Conservation (phyloP, 2,329 filamentous ascomycete species). For the Neopestalotiopsis rosae region DNA sequence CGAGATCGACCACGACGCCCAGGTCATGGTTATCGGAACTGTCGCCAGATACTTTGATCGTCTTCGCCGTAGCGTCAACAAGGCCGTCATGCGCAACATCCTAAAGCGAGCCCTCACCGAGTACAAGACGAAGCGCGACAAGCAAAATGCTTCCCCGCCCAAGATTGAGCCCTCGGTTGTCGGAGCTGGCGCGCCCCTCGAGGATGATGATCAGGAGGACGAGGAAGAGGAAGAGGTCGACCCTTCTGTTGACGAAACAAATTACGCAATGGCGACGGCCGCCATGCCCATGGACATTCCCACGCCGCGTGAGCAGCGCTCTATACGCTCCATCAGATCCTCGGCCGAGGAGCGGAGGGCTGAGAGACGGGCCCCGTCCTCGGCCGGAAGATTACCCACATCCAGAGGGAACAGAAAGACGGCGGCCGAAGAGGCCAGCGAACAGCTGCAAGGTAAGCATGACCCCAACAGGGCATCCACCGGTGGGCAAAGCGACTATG, state of each 20-base stretch:
- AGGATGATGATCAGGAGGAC: constrained; percentile 5
- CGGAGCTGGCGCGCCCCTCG: background rate
- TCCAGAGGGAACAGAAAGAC: background rate
- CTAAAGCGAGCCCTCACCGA: constrained; percentile 39
- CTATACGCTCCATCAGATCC: background rate
- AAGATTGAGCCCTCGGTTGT: constrained; percentile 15
- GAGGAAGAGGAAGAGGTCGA: background rate
- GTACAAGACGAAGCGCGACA: constrained; percentile 25
- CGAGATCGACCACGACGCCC: constrained; percentile 41
- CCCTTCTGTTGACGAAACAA: background rate
- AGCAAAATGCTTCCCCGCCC: background rate
- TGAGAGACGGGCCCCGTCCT: background rate
- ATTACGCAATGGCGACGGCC: background rate
- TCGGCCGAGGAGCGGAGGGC: background rate
- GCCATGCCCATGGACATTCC: constrained; percentile 9
- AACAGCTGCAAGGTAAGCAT: background rate
- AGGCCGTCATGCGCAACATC: constrained; percentile 42
- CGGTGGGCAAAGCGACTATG: background rate
- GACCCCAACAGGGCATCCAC: background rate
- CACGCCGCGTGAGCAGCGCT: background rate
- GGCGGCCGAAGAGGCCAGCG: background rate
- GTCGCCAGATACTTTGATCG: constrained; percentile 43
- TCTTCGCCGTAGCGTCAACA: constrained; percentile 42
- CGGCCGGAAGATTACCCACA: background rate
- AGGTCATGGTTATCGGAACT: constrained; percentile 42